phyloP scores from a whole-genome alignment of 768 basidiomycete genomes.

The Steccherinum ochraceum region DNA sequence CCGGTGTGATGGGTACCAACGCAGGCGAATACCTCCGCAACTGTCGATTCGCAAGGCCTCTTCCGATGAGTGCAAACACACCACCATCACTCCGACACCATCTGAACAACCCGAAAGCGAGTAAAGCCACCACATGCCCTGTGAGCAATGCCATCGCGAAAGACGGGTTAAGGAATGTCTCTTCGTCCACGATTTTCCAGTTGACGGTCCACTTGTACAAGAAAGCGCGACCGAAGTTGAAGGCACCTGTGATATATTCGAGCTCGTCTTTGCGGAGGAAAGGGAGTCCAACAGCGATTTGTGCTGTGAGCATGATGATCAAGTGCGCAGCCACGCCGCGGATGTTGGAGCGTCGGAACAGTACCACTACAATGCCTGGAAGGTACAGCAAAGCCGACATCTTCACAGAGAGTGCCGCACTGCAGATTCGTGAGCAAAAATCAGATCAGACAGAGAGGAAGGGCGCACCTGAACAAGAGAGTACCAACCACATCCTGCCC shows the following conservation, averaged over 20 bases:
- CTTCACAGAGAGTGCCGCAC: constrained; percentile 84
- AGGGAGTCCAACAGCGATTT: constrained; percentile 59
- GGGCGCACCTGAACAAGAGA: neutral
- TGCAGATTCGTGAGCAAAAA: constrained; percentile 21
- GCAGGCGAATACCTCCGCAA: constrained; percentile 32
- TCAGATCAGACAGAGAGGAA: too few species aligned
- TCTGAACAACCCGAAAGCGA: constrained; percentile 58
- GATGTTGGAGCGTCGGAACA: constrained; percentile 70
- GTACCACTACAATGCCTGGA: constrained; percentile 78
- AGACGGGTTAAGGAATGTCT: constrained; percentile 58
- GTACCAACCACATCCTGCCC: neutral
- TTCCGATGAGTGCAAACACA: constrained; percentile 43
- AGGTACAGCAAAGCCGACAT: constrained; percentile 92
- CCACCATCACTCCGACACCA: constrained; percentile 82
- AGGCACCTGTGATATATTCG: constrained; percentile 72
- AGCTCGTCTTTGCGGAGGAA: constrained; percentile 57
- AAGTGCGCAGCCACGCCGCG: constrained; percentile 44
- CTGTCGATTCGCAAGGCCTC: constrained; percentile 25
- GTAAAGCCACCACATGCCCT: constrained; percentile 55
- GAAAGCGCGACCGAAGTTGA: constrained; percentile 84
- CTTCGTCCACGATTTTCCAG: constrained; percentile 83
- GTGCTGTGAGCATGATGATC: constrained; percentile 36
- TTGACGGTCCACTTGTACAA: constrained; percentile 98
- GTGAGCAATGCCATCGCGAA: constrained; percentile 61
- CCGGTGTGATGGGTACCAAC: constrained; percentile 40